Conservation (phyloP, 495 filamentous ascomycete genomes). For the Pyrenopolyporus hunteri region DNA sequence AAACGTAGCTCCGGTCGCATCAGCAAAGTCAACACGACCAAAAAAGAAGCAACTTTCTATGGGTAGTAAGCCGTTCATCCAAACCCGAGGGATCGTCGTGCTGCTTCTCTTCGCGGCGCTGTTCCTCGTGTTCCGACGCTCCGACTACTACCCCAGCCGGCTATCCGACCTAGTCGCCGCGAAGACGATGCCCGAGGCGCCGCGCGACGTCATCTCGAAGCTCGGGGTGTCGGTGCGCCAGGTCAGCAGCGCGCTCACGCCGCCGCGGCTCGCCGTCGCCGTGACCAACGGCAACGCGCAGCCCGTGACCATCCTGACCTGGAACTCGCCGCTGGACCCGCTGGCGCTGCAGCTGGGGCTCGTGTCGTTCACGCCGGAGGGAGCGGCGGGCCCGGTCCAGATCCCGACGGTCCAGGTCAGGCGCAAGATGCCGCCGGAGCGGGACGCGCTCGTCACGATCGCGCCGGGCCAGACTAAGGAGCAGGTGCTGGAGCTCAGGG, state of each 20-base stretch:
- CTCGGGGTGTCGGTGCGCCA: conserved; percentile 42
- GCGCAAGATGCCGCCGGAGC: conserved; percentile 52
- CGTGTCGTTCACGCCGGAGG: conserved; percentile 48
- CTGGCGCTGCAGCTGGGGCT: conserved; percentile 54
- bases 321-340: conserved; percentile 57
- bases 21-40: too few species aligned
- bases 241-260: conserved; percentile 15
- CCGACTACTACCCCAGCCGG: conserved; percentile 19
- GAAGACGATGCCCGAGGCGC: conserved; percentile 24
- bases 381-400: conserved; percentile 40
- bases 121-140: conserved; percentile 10
- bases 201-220: conserved; percentile 30
- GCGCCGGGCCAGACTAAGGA: conserved; percentile 38
- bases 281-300: conserved; percentile 53
- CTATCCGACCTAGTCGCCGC: conserved; percentile 19
- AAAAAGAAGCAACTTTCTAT: conserved; percentile 15
- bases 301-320: conserved; percentile 56
- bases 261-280: conserved; percentile 40
- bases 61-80: neutral
- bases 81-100: conserved; percentile 3
- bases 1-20: too few species aligned
- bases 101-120: conserved; percentile 1
- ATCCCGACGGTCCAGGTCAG: conserved; percentile 52
- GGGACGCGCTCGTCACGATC: conserved; percentile 53
- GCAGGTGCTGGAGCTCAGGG: conserved; percentile 37